Evolutionary conservation across 495 filamentous ascomycete species (phyloP).

Genomic region (Staphylotrichum tortipilum): DNA sequence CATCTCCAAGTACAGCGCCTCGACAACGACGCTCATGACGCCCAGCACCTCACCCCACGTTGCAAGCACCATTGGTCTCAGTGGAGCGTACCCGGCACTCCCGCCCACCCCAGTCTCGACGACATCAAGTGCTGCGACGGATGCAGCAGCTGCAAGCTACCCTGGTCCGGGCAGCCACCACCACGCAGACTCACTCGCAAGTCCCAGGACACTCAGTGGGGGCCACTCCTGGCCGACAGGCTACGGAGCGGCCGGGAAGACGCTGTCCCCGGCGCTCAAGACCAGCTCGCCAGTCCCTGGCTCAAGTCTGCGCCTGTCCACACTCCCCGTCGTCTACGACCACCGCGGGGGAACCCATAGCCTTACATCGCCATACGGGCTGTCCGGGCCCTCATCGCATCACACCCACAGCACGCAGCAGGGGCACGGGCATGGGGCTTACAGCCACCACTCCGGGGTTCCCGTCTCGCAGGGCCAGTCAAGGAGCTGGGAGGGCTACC

Average conservation of each 20-base stretch:
- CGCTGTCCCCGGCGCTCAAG: conserved; percentile 35
- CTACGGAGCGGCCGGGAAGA: conserved; percentile 22
- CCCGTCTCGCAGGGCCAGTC: conserved; percentile 19
- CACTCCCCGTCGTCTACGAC: conserved; percentile 25
- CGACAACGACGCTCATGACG: conserved; percentile 17
- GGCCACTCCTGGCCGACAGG: conserved; percentile 27
- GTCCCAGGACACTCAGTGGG: conserved; percentile 34
- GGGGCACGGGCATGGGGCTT: conserved; percentile 12
- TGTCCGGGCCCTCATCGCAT: conserved; percentile 18
- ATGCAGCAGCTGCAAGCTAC: conserved; percentile 17
- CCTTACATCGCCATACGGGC: conserved; percentile 21
- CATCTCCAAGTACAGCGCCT: conserved; percentile 78
- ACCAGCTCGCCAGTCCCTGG: conserved; percentile 19
- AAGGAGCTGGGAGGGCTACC: conserved; percentile 31
- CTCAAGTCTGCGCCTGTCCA: conserved; percentile 19
- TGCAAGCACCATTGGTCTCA: conserved; percentile 28
- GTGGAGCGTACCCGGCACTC: conserved; percentile 28
- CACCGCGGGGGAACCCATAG: conserved; percentile 19
- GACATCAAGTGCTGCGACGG: conserved; percentile 14
- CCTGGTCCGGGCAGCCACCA: conserved; percentile 25
- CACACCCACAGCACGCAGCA: conserved; percentile 27
- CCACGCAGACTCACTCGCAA: conserved; percentile 33
- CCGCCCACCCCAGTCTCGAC: conserved; percentile 31
- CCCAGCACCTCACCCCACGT: conserved; percentile 16
- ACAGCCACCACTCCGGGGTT: conserved; percentile 20